Base-by-base conservation (phyloP, 1,139 yeast species). In the Hansenula lynferdii region DNA sequence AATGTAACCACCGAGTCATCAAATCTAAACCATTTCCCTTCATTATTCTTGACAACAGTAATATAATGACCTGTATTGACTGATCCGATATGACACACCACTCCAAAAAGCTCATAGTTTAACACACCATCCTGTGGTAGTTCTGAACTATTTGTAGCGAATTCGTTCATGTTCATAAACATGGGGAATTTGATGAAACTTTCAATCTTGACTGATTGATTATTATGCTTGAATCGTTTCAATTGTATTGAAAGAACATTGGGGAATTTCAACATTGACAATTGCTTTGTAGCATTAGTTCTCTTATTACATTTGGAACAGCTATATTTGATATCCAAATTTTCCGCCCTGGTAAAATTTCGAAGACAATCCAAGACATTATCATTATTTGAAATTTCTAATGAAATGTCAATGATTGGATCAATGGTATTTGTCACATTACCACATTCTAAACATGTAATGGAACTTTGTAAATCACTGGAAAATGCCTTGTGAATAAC, bases 1-100 rank as follows among this genome's bases (percentile, higher is more conserved):
- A 77, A 60, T 1, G 90, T 76, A n/a, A 92, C 85, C 53, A 82
- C 78, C 20, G 94, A 80, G 62, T 92, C 98, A 57, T 92, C 96
- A 59, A 89, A 90, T 58, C 78, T 81, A 56, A 83, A 83, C 98
- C 98, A 92, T 53, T 72, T 58, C 11, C 90, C 89, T 34, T 75
- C 73, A 16, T 77, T 69, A 47, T 73, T 77, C 57, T 89, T 90
- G 46, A 85, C 73, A 51, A 82, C 74, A 18, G 94, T 85, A 15
- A 90, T 75, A 58, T 92, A 92, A 61, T 92, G 98, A 11, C 98
- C 98, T 2, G 97, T 92, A 56, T 87, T 86, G 6, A 90, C 94
- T 20, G 92, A 80, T 1, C 98, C 98, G 34, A 80, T 80, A 58
- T 92, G 98, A 53, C 90, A 80, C 10, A 92, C 82, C 29, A 89